These are phyloP conservation scores for Odontarrhena argentea DNA, from an alignment of 345 rosid genomes.

Conservation along the genomic window DNA sequence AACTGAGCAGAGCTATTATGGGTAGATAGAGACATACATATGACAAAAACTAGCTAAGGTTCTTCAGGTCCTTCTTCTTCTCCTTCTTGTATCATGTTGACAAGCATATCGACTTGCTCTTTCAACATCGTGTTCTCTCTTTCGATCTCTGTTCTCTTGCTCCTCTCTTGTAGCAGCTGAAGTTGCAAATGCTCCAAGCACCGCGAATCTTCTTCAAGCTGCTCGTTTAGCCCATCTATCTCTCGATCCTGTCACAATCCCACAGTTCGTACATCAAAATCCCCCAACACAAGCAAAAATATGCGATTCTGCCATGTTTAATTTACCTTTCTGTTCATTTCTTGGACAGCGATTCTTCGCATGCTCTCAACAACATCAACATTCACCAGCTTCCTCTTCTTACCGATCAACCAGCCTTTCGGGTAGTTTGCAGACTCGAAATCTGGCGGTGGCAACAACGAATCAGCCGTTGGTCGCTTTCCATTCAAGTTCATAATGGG, in stretches of 20 bases:
- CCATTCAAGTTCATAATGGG: slow-evolving; percentile 56
- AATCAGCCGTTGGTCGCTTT: slow-evolving; percentile 55
- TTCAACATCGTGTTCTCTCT: slow-evolving; percentile 78
- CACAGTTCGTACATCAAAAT: not conserved
- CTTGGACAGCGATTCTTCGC: slow-evolving; percentile 94
- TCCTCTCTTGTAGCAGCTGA: slow-evolving; percentile 77
- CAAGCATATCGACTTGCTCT: slow-evolving; percentile 81
- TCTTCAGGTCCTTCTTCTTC: slow-evolving; percentile 59
- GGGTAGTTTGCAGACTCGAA: slow-evolving; percentile 82
- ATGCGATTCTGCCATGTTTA: not conserved
- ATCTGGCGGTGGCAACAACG: slow-evolving; percentile 89
- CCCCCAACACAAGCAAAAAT: not conserved
- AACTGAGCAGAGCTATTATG: slow-evolving; percentile 29
- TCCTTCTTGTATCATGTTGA: slow-evolving; percentile 75
- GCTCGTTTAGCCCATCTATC: slow-evolving; percentile 86
- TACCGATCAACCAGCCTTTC: slow-evolving; percentile 90
- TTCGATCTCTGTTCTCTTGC: slow-evolving; percentile 74
- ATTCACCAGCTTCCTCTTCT: slow-evolving; percentile 89
- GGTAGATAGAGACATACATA: not conserved
- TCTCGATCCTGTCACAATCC: slow-evolving; percentile 70
- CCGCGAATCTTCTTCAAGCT: slow-evolving; percentile 81
- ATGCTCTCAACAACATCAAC: slow-evolving; percentile 96
- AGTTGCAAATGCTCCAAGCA: slow-evolving; percentile 84
- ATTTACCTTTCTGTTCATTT: slow-evolving; percentile 94
- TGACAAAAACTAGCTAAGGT: slow-evolving; percentile 41